Conservation (phyloP, 2,329 filamentous ascomycete species). For the Hymenoscyphus scutula region DNA sequence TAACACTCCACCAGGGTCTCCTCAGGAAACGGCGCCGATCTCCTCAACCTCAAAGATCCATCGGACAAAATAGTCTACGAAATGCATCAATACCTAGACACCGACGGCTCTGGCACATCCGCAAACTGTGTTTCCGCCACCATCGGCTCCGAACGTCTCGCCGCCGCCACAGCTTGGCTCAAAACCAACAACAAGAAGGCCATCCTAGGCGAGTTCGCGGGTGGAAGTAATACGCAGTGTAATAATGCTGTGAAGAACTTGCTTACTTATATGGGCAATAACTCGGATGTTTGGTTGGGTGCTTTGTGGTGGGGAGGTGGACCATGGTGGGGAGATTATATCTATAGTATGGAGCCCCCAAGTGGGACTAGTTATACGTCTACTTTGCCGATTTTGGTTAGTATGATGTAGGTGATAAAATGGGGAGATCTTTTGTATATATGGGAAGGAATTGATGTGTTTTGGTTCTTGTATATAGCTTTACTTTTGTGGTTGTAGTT, state of each 20-base stretch:
- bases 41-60: conserved; percentile 50
- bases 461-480: background rate
- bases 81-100: conserved; percentile 62
- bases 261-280: conserved; percentile 46
- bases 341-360: conserved; percentile 49
- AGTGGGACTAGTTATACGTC: conserved; percentile 38
- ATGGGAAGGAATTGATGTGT: background rate
- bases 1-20: conserved; percentile 7
- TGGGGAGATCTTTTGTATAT: background rate
- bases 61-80: conserved; percentile 55
- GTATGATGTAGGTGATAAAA: background rate
- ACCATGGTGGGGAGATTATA: conserved; percentile 48
- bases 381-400: conserved; percentile 19
- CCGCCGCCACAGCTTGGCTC: conserved; percentile 52
- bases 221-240: conserved; percentile 49
- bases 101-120: conserved; percentile 51
- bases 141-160: conserved; percentile 52
- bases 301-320: conserved; percentile 52
- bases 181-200: conserved; percentile 51
- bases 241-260: conserved; percentile 49
- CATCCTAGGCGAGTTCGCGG: conserved; percentile 54
- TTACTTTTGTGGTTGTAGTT: background rate
- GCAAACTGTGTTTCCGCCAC: conserved; percentile 49
- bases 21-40: conserved; percentile 42
- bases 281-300: conserved; percentile 52